Evolutionary conservation across 768 basidiomycete genomes (phyloP), one percentile per base, ranked within the genome.

Genomic region (Multifurca ochricompacta): DNA sequence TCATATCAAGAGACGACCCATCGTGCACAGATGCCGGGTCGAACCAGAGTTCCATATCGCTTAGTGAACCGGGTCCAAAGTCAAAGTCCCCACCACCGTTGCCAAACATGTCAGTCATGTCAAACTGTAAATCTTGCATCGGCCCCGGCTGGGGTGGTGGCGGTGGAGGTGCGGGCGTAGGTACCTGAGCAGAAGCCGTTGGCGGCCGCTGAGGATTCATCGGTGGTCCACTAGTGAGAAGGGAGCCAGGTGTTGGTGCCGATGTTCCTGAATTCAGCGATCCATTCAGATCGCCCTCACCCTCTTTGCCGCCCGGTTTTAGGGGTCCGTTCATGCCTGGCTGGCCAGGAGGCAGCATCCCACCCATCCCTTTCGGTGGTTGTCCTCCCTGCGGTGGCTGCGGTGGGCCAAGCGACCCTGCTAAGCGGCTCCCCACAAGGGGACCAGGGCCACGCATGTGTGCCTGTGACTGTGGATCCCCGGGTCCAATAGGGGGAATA

Each of bases 271-370:
- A 48, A 42, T 60, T 51, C 37, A 45, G 14, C 10, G 53, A 25
- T 19, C 39, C 16, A 21, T 42, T 53, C 11, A 48, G 47, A 10
- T 62, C 61, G 9, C 50, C 51, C n/a, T 51, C 51, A 10, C 48
- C 53, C 18, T 54, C 46, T 37, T 61, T 58, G 16, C 19, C 36
- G 18, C 48, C 49, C 1, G 35, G 45, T 48, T 62, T 62, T 18
- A 21, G 47, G 30, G 54, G 58, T 14, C 58, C 59, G 35, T 32
- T 41, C 54, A 59, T 63, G 6, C 50, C 48, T 28, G 56, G 47
- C 21, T 63, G 64, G 8, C 59, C 59, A 34, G 64, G 64, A 19
- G 64, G 64, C 1, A 56, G 45, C 63, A 65, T 65, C 6, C 59
- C 54, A 10, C 50, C 55, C 37, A 52, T 59, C 28, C 21, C n/a